phyloP scores from a whole-genome alignment of 2,329 filamentous ascomycete species.

The Metarhizium robertsii region DNA sequence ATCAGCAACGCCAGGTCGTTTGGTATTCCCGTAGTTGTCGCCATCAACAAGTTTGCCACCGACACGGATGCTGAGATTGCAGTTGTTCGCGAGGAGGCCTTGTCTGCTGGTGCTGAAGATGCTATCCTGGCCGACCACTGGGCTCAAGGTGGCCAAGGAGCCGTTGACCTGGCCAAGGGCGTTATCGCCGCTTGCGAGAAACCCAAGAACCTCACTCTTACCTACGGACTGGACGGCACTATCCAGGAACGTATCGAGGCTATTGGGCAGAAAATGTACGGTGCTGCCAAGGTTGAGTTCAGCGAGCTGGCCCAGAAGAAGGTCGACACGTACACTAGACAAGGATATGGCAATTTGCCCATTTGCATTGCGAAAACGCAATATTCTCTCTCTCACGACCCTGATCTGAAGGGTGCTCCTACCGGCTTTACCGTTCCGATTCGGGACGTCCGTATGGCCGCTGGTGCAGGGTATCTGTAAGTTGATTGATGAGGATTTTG shows the following conservation, averaged over 20 bases:
- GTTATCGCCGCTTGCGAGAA: conserved; percentile 77
- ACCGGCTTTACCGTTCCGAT: conserved; percentile 93
- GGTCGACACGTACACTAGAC: conserved; percentile 86
- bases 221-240: conserved; percentile 71
- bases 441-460: conserved; percentile 85
- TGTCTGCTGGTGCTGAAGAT: conserved; percentile 86
- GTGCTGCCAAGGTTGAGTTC: conserved; percentile 81
- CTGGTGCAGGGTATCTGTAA: conserved; percentile 85
- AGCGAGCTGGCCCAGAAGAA: conserved; percentile 92
- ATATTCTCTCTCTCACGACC: conserved; percentile 91
- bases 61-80: conserved; percentile 89
- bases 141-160: conserved; percentile 88
- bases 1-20: conserved; percentile 84
- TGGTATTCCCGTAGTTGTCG: conserved; percentile 88
- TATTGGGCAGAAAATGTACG: conserved; percentile 92
- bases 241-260: conserved; percentile 85
- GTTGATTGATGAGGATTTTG: conserved; percentile 20
- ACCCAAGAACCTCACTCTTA: conserved; percentile 77
- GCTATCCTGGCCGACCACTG: conserved; percentile 94
- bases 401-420: conserved; percentile 87
- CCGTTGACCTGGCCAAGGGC: conserved; percentile 77
- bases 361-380: conserved; percentile 98
- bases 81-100: conserved; percentile 80
- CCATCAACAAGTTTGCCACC: conserved; percentile 92
- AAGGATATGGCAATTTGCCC: conserved; percentile 85